Evolutionary conservation across 768 basidiomycete genomes (phyloP).

Genomic region (Termitomyces sp.): DNA sequence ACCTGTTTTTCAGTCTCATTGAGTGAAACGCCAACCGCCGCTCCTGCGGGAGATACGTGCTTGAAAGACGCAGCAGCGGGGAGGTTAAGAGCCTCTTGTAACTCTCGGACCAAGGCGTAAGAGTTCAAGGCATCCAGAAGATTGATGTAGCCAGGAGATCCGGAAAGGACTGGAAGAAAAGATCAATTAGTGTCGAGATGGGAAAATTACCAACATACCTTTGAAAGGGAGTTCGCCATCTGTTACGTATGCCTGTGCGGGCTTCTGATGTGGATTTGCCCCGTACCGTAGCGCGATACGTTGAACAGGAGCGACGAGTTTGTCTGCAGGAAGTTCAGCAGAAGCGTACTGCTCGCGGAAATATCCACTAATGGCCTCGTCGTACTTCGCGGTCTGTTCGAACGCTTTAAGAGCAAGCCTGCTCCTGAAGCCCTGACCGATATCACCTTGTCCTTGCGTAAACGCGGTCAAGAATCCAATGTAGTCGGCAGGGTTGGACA

Average conservation of each 20-base stretch:
- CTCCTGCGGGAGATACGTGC: slow-evolving; percentile 98
- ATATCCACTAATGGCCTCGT: slow-evolving; percentile 93
- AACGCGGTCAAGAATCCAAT: slow-evolving; percentile 73
- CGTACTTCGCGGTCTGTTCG: slow-evolving; percentile 93
- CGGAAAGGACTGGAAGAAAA: slow-evolving; percentile 63
- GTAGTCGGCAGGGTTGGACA: slow-evolving; percentile 91
- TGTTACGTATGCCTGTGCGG: slow-evolving; percentile 92
- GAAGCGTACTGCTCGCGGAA: slow-evolving; percentile 95
- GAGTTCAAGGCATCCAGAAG: slow-evolving; percentile 96
- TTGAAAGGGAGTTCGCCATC: slow-evolving; percentile 92
- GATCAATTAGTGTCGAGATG: neutral
- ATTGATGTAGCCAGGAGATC: slow-evolving; percentile 98
- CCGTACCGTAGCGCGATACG: slow-evolving; percentile 88
- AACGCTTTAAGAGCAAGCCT: slow-evolving; percentile 95
- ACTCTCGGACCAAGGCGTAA: slow-evolving; percentile 92
- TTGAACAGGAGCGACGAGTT: slow-evolving; percentile 70
- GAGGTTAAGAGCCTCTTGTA: slow-evolving; percentile 79
- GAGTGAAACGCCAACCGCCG: slow-evolving; percentile 85
- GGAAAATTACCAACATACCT: slow-evolving; percentile 41
- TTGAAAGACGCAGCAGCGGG: slow-evolving; percentile 99
- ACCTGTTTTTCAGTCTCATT: slow-evolving; percentile 86
- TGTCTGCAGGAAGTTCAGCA: slow-evolving; percentile 60
- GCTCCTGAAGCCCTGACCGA: slow-evolving; percentile 66
- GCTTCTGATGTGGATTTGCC: slow-evolving; percentile 98
- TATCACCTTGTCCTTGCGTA: slow-evolving; percentile 70